Evolutionary conservation across 768 basidiomycete species (phyloP).

Genomic region (Sarcodon aspratus): DNA sequence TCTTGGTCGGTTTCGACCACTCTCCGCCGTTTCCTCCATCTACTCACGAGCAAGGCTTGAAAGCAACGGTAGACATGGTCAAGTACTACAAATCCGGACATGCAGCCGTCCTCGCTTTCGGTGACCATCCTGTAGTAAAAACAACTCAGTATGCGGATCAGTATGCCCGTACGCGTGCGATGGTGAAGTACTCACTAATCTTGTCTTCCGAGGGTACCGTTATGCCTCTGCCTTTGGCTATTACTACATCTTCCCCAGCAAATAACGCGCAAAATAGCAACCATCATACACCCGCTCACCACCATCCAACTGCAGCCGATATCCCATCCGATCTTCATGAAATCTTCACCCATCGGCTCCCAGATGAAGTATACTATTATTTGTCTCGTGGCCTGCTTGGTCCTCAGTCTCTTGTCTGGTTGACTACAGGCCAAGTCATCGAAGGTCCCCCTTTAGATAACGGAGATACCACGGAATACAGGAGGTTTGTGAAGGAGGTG

Average conservation of each 20-base stretch:
- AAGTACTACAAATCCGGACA: constrained; percentile 88
- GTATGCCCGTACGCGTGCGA: constrained; percentile 80
- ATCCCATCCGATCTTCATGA: constrained; percentile 88
- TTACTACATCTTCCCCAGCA: constrained; percentile 26
- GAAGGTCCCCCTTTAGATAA: constrained; percentile 88
- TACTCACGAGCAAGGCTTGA: constrained; percentile 69
- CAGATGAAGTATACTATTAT: constrained; percentile 95
- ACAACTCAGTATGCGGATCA: constrained; percentile 69
- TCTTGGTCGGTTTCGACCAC: constrained; percentile 84
- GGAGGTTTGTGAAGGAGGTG: constrained; percentile 89
- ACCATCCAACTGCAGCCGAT: constrained; percentile 74
- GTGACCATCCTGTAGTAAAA: constrained; percentile 79
- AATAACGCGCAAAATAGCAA: constrained; percentile 35
- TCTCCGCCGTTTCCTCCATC: constrained; percentile 75
- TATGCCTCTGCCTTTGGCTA: constrained; percentile 67
- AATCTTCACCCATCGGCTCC: constrained; percentile 88
- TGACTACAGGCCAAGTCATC: constrained; percentile 76
- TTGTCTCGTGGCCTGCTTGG: constrained; percentile 85
- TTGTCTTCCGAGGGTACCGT: constrained; percentile 81
- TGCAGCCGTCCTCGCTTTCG: constrained; percentile 63
- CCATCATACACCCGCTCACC: constrained; percentile 30
- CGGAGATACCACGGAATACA: constrained; percentile 91
- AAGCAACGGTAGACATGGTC: constrained; percentile 85
- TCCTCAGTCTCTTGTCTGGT: constrained; percentile 90
- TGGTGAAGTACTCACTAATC: constrained; percentile 87